Evolutionary conservation across 73 alveolate genomes (phyloP), one percentile per base, ranked within the genome.

Genomic region (Paramecium tetraurelia): DNA sequence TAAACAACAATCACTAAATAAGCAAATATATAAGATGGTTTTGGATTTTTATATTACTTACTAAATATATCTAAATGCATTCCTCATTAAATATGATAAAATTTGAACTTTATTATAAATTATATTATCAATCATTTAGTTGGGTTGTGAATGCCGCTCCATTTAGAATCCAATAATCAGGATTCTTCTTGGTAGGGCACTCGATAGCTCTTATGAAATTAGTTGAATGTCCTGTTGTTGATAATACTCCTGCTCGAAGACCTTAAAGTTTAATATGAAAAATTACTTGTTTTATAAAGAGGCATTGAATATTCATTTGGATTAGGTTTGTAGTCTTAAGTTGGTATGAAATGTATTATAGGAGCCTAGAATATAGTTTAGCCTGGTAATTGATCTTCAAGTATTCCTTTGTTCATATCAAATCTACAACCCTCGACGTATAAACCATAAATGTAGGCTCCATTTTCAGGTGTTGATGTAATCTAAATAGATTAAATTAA

Each of bases 171-270:
- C 99, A 96, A 92, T 94, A 77, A 88, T 83, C 95, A 8, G 99
- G 99, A 27, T 92, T 63, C 92, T 97, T 97, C 68, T 96, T 96
- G 7, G 99, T 72, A 11, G 99, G 99, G 36, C 97, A 80, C 43
- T 97, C 99, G 10, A 97, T 98, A 38, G 98, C 95, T 92, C 97
- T 83, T 86, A 98, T 97, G 92, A 95, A 98, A 95, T 98, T 98
- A 16, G 99, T 98, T 12, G 99, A 97, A 88, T 98, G 99, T 12
- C 99, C 99, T 11, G 99, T 98, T 24, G 99, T 98, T 12, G 98
- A 94, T 22, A 98, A 94, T 48, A 95, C 98, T 48, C 99, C 99
- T 40, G 99, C 99, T 38, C 99, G 95, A 43, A 96, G 48, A 80
- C 90, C 90, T 80, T 14, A 44, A 41, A 20, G 11, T 22, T 40